These are phyloP conservation scores for Gossypium ekmanianum DNA, from an alignment of 345 rosid species.

Conservation along the genomic window DNA sequence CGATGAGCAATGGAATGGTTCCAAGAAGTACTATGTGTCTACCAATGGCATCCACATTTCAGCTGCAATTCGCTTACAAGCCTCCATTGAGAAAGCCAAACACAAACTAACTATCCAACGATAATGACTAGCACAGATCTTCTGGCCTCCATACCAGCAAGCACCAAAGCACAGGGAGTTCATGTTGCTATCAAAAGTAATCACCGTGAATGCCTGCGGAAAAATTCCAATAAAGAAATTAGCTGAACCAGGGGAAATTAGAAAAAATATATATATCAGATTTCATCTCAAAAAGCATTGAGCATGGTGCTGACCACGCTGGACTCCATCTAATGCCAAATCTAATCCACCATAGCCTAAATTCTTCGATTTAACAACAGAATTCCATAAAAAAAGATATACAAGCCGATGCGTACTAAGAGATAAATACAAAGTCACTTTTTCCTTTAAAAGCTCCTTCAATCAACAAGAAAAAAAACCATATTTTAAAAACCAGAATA, in stretches of 20 bases:
- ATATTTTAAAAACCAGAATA: conserved; percentile 1
- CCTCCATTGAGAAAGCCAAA: conserved; percentile 33
- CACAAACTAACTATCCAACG: conserved; percentile 38
- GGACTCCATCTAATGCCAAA: background rate
- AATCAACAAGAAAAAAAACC: background rate
- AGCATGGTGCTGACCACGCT: background rate
- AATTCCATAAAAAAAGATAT: background rate
- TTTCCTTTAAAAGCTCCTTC: conserved; percentile 10
- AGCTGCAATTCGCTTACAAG: conserved; percentile 30
- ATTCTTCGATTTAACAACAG: background rate
- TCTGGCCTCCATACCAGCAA: conserved; percentile 44
- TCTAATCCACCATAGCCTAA: conserved; percentile 2
- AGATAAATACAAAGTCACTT: conserved; percentile 9
- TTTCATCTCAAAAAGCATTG: conserved; percentile 4
- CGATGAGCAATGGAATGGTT: conserved; percentile 7
- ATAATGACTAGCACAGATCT: conserved; percentile 37
- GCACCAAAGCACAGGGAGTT: conserved; percentile 34
- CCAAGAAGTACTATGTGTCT: conserved; percentile 46
- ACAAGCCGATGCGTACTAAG: background rate
- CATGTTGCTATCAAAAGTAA: conserved; percentile 39
- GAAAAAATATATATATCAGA: background rate
- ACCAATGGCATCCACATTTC: conserved; percentile 68
- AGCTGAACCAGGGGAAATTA: conserved; percentile 4
- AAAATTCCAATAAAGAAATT: conserved; percentile 3
- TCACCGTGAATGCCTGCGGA: conserved; percentile 36